Conservation (phyloP, 1,284 basidiomycete species). For the Microstroma glucosiphilum region DNA sequence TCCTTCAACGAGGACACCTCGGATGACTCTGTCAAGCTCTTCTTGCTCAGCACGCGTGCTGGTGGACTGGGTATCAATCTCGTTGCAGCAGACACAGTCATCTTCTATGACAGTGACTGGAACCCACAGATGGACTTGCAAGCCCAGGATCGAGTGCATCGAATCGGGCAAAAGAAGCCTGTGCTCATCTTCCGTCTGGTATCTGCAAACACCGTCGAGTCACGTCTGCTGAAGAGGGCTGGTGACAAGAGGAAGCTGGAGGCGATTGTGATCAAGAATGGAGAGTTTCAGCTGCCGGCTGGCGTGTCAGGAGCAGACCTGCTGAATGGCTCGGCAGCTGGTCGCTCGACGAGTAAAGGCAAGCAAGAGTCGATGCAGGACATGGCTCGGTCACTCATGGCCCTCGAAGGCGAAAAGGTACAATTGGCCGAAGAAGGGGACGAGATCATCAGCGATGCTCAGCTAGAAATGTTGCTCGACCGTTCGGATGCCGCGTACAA, state of each 20-base stretch:
- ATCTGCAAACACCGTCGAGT: slow-evolving; percentile 69
- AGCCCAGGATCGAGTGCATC: slow-evolving; percentile 89
- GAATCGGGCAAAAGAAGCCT: slow-evolving; percentile 78
- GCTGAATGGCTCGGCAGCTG: slow-evolving; percentile 67
- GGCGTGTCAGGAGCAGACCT: slow-evolving; percentile 15
- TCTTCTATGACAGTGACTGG: slow-evolving; percentile 84
- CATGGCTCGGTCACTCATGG: slow-evolving; percentile 71
- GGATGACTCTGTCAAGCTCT: slow-evolving; percentile 64
- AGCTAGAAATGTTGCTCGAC: slow-evolving; percentile 74
- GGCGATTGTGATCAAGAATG: slow-evolving; percentile 87
- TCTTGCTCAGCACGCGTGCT: slow-evolving; percentile 83
- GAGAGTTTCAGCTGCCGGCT: slow-evolving; percentile 52
- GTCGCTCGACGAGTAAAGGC: slow-evolving; percentile 8
- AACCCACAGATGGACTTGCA: slow-evolving; percentile 88
- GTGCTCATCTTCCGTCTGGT: slow-evolving; percentile 71
- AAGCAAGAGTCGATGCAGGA: slow-evolving; percentile 25
- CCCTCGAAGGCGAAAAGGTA: slow-evolving; percentile 80
- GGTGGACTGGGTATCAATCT: slow-evolving; percentile 83
- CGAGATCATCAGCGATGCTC: slow-evolving; percentile 70
- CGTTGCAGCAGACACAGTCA: slow-evolving; percentile 69
- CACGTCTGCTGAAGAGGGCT: slow-evolving; percentile 80
- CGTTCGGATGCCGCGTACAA: slow-evolving; percentile 71
- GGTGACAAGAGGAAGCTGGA: slow-evolving; percentile 82
- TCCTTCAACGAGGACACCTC: slow-evolving; percentile 73
- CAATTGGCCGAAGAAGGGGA: slow-evolving; percentile 72